Evolutionary conservation across 2,329 filamentous ascomycete species (phyloP), one percentile per base, ranked within the genome.

Genomic region (Calonectria naviculata): DNA sequence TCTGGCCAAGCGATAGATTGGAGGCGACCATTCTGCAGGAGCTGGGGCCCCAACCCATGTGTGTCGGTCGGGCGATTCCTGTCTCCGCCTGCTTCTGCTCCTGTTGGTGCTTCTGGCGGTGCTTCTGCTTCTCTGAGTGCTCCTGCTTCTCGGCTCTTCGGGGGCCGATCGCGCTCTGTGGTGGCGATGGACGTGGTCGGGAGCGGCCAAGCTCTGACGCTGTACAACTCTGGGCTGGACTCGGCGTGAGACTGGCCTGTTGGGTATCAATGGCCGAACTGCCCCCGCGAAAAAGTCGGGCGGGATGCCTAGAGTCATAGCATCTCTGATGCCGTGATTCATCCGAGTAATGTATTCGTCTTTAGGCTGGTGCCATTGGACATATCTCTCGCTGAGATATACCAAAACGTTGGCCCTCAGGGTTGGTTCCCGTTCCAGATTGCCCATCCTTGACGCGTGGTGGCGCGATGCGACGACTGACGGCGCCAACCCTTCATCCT

Each of bases 251-350:
- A 21, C 13, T 49, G 46, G 31, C 31, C 52, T 17, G 52, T 38
- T 38, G 2, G 52, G 52, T 24, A 58, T 21, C 31, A 58, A 58
- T 15, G 52, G 52, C 34, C 52, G 52, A 15, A 58, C 31, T 15
- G 34, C 52, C 9, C 17, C 34, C 13, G 15, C 12, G 31, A 58
- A 58, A 34, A 58, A 58, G 21, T 58, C 52, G 21, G 24, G 21
- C 7, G 52, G 52, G 34, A 58, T 38, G 21, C 52, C 52, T 12
- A 58, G 34, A 4, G 52, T 34, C 7, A 58, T 58, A n/a, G 29
- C 36, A n/a, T 58, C 52, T 58, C 52, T 58, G 52, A 58, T 58
- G 31, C 52, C 52, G 21, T 38, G 34, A 29, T 58, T 58, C 52
- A 58, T 58, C 1, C 52, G 31, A 29, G 24, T 29, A 15, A 38